Percentiles rank a stretch among this genome's conserved stretches.
Conservation (phyloP, 2,329 filamentous ascomycete genomes). For the Colletotrichum viniferum region DNA sequence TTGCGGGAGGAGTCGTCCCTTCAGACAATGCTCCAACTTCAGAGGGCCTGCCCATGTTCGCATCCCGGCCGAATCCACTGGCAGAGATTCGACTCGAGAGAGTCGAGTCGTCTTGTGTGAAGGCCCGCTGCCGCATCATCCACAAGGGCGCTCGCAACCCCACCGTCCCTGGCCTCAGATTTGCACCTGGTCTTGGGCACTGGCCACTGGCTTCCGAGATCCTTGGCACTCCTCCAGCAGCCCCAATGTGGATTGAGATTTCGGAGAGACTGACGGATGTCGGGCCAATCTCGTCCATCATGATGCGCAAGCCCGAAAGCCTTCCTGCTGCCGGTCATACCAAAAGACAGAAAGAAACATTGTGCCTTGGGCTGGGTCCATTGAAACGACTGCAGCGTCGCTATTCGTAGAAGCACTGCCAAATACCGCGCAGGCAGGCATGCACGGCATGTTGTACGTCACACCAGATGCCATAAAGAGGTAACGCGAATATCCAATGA, state of each 20-base stretch:
- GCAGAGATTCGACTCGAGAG: neutral
- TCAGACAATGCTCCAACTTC: neutral
- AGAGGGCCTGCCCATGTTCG: neutral
- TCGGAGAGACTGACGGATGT: neutral
- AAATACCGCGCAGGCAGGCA: neutral
- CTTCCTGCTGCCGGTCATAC: neutral
- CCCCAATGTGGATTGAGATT: neutral
- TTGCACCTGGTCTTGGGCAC: conserved; percentile 5
- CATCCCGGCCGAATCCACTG: neutral
- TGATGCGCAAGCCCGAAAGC: neutral
- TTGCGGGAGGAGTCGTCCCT: neutral
- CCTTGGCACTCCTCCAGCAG: neutral
- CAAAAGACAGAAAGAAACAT: neutral
- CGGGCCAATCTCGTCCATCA: neutral
- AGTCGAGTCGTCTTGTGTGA: neutral
- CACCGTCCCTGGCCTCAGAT: neutral
- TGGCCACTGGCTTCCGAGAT: conserved; percentile 9
- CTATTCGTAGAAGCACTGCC: neutral
- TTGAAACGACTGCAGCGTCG: neutral
- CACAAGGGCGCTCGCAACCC: neutral
- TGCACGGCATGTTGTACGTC: neutral
- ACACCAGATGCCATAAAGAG: neutral
- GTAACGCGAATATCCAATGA: neutral
- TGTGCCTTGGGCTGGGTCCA: neutral
- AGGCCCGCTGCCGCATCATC: neutral